A percentile compares a stretch with the other conserved stretches of the same genome.
Conservation (phyloP, 495 filamentous ascomycete genomes). For the Hyaloscypha bicolor region DNA sequence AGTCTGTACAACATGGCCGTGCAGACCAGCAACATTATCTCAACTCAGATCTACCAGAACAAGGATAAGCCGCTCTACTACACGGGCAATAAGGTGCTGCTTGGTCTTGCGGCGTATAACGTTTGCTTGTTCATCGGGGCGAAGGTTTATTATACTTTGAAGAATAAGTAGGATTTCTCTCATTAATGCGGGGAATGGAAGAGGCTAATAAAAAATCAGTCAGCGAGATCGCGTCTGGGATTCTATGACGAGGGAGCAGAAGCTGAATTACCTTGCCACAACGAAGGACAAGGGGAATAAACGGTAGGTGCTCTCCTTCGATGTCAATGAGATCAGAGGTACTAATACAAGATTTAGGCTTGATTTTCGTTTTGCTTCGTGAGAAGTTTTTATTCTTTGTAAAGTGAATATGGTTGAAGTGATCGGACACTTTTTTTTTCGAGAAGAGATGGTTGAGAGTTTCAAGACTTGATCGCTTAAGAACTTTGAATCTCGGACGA, state of each 20-base stretch:
- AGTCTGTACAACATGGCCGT: constrained; percentile 77
- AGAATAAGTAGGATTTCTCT: constrained; percentile 46
- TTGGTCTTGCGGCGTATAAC: constrained; percentile 56
- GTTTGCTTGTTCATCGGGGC: constrained; percentile 55
- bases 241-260: constrained; percentile 61
- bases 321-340: constrained; percentile 18
- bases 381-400: neutral
- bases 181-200: neutral
- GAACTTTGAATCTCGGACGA: too few species aligned
- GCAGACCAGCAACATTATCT: constrained; percentile 63
- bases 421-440: too few species aligned
- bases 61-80: constrained; percentile 67
- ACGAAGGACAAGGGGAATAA: constrained; percentile 72
- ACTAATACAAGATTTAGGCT: neutral
- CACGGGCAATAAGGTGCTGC: constrained; percentile 65
- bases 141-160: constrained; percentile 63
- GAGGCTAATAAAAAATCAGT: neutral
- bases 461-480: too few species aligned
- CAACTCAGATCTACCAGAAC: constrained; percentile 54
- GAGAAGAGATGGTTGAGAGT: too few species aligned
- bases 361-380: constrained; percentile 16
- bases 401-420: neutral
- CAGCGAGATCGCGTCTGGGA: constrained; percentile 47
- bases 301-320: constrained; percentile 55
- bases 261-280: constrained; percentile 61